A percentile compares a stretch with the other conserved stretches of the same genome.
Evolutionary conservation across 495 filamentous ascomycete species (phyloP).

Genomic region (Daldinia loculata): DNA sequence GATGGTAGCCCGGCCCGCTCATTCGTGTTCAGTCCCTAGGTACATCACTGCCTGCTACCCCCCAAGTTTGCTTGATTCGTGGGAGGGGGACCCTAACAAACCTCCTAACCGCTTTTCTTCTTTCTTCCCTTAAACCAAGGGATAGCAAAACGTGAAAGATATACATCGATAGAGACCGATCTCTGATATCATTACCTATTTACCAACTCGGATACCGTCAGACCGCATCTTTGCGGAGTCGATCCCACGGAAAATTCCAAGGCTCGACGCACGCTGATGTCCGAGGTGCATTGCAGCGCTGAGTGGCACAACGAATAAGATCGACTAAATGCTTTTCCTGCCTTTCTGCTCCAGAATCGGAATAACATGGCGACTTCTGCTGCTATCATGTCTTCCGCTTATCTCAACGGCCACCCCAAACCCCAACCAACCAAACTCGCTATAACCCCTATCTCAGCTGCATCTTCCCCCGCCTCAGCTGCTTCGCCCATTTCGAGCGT

Average conservation of each 20-base stretch:
- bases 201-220: constrained; percentile 20
- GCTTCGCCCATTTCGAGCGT: constrained; percentile 40
- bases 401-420: constrained; percentile 31
- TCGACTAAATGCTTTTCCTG: constrained; percentile 30
- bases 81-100: constrained; percentile 14
- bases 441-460: constrained; percentile 42
- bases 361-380: constrained; percentile 42
- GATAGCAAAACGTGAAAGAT: not conserved
- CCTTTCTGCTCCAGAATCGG: constrained; percentile 31
- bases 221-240: constrained; percentile 31
- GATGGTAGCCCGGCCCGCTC: constrained; percentile 33
- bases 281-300: constrained; percentile 42
- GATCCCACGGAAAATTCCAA: constrained; percentile 27
- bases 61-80: constrained; percentile 39
- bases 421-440: constrained; percentile 43
- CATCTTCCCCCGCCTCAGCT: constrained; percentile 43
- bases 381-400: constrained; percentile 18
- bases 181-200: constrained; percentile 16
- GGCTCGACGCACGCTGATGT: constrained; percentile 29
- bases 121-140: constrained; percentile 11
- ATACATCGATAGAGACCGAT: constrained; percentile 1
- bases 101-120: constrained; percentile 7
- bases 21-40: constrained; percentile 8
- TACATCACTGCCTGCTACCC: constrained; percentile 21
- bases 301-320: constrained; percentile 34